Percentiles rank a stretch among this genome's conserved stretches.
Evolutionary conservation across 805 yeast genomes (phyloP).

Genomic region (Allodekkera sacchari): DNA sequence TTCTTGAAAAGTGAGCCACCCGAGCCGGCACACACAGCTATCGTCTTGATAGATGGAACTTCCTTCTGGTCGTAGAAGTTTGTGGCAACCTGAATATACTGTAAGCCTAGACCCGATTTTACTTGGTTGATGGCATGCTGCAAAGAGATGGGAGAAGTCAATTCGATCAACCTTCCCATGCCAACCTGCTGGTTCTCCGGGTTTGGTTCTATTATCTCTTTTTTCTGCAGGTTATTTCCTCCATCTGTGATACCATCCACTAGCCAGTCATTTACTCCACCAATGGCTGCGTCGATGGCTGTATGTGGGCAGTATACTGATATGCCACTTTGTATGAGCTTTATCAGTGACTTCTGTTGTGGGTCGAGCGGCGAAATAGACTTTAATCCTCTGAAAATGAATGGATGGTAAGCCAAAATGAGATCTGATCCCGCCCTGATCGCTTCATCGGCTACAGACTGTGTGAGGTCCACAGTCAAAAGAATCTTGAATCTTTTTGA

Average conservation of each 20-base stretch:
- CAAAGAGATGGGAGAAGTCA: slow-evolving; percentile 37
- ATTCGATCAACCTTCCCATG: slow-evolving; percentile 65
- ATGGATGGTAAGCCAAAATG: slow-evolving; percentile 88
- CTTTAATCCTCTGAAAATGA: slow-evolving; percentile 84
- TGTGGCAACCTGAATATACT: slow-evolving; percentile 56
- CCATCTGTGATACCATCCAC: slow-evolving; percentile 42
- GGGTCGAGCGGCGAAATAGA: slow-evolving; percentile 55
- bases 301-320: slow-evolving; percentile 95
- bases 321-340: slow-evolving; percentile 66
- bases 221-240: slow-evolving; percentile 7
- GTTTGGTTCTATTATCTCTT: slow-evolving; percentile 38
- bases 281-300: slow-evolving; percentile 82
- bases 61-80: slow-evolving; percentile 20
- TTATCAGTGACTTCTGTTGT: slow-evolving; percentile 72
- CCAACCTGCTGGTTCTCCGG: slow-evolving; percentile 48
- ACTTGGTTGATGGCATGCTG: slow-evolving; percentile 37
- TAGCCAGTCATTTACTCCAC: slow-evolving; percentile 95
- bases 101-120: slow-evolving; percentile 45
- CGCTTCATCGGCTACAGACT: slow-evolving; percentile 81
- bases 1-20: slow-evolving; percentile 73
- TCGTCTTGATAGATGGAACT: slow-evolving; percentile 30
- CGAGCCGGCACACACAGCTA: slow-evolving; percentile 94
- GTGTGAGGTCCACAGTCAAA: slow-evolving; percentile 80
- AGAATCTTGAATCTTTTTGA: slow-evolving; percentile 31
- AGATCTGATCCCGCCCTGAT: slow-evolving; percentile 42